Evolutionary conservation across 495 filamentous ascomycete species (phyloP), one percentile per base, ranked within the genome.

Genomic region (Podospora australis): DNA sequence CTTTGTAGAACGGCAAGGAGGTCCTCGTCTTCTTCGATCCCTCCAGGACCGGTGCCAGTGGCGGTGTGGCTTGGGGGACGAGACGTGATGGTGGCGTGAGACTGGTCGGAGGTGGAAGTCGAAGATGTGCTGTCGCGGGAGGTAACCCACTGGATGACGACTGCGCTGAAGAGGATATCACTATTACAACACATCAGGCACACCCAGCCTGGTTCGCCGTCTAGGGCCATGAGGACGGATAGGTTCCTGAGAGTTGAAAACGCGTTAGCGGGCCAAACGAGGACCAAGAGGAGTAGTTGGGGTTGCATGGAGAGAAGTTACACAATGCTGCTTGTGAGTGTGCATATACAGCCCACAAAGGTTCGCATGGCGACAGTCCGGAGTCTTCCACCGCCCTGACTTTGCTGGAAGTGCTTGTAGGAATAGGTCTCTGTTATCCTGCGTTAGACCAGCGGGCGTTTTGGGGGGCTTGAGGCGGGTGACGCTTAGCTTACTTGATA

Each of bases 161-260:
- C 45, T 24, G 71, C 67, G 34, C 66, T 70, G 66, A 79, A 77
- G 46, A 79, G 68, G 25, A 78, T 72, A 47, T 79, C 75, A 41
- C 68, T 69, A 54, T 78, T 78, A 51, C 75, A 79, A 50, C 72
- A 77, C 68, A 77, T 76, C 26, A 79, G 61, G 54, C 70, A 79
- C 9, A 78, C 68, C 76, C 76, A 79, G 23, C 70, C 75, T 3
- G 70, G 76, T 48, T 79, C 76, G 29, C 76, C 75, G 28, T 72
- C 58, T 8, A 77, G 66, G 0, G 62, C 67, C 63, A 73, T 70
- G 14, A 78, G 63, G 0, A 77, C 64, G 8, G 70, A 67, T 6
- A 79, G 59, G 56, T 79, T 79, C n/a, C 72, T 75, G 40, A 9
- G 2, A 6, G 10, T 36, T 29, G 30, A 17, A 24, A 13, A 8